Evolutionary conservation across 768 basidiomycete genomes (phyloP), one percentile per base, ranked within the genome.

Genomic region (Macrolepiota albuminosa): DNA sequence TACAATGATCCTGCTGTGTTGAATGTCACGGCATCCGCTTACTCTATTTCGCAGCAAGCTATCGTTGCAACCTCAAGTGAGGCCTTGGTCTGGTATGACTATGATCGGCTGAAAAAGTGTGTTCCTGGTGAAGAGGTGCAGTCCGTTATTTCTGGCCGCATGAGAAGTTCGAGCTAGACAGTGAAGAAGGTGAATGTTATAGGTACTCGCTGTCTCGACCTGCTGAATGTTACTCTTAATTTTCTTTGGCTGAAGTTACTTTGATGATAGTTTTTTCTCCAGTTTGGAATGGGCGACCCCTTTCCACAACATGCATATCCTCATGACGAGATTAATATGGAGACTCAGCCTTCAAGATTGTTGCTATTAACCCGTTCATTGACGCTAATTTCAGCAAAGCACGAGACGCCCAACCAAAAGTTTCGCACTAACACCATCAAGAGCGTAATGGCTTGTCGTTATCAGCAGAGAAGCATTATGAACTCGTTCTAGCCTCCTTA

Each of bases 21-120:
- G 67, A 71, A 75, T 47, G 73, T 85, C 50, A 70, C 71, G 7
- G 80, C 82, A 10, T 78, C 77, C 18, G 83, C 87, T 9, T 91
- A 85, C 70, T 90, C 89, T 11, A 77, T 87, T 48, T 66, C 75
- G 14, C 89, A 90, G 68, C 74, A 78, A 45, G 74, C 81, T 10
- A 77, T 88, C 55, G 89, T 89, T 6, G 82, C 88, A 0, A 80
- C 84, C 60, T 83, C 86, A 3, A 82, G 84, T 64, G 82, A 85
- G 58, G 77, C 80, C 3, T 67, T 88, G 21, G 89, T 89, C 9
- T 91, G 89, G 89, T 91, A 89, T 61, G 86, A 91, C 68, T 91
- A 91, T 63, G 85, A 88, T 58, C 75, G 63, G 18, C 76, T 88
- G 56, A 78, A 72, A 70, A 91, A 88, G 70, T 83, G 82, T 61